Conservation (phyloP, 2,329 filamentous ascomycete genomes). For the Colletotrichum shisoi region DNA sequence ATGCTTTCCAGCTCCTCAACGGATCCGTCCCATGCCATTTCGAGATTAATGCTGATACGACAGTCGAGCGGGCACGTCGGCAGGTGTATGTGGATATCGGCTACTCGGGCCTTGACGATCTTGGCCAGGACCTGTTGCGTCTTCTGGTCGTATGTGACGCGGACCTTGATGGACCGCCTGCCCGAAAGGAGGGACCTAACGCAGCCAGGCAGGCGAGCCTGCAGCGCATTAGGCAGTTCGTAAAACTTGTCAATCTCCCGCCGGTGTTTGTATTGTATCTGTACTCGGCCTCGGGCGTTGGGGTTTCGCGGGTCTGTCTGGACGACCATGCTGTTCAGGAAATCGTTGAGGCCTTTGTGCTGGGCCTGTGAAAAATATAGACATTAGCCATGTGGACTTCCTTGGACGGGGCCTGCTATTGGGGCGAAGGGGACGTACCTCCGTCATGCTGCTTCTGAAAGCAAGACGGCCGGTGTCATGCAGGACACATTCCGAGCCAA, state of each 20-base stretch:
- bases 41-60: conserved; percentile 91
- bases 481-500: conserved; percentile 76
- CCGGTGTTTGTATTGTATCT: conserved; percentile 81
- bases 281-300: conserved; percentile 60
- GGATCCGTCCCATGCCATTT: conserved; percentile 83
- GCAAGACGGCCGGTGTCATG: conserved; percentile 66
- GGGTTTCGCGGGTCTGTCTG: conserved; percentile 65
- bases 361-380: conserved; percentile 64
- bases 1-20: conserved; percentile 62
- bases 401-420: too few species aligned
- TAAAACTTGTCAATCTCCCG: conserved; percentile 86
- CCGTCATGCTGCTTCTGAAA: conserved; percentile 90
- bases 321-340: conserved; percentile 74
- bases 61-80: conserved; percentile 83
- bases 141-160: conserved; percentile 79
- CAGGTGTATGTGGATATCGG: conserved; percentile 86
- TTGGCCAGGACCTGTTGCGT: conserved; percentile 75
- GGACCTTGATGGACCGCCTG: conserved; percentile 67
- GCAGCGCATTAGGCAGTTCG: conserved; percentile 69
- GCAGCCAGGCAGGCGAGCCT: conserved; percentile 69
- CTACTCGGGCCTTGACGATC: conserved; percentile 90
- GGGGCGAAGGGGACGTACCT: conserved; percentile 62
- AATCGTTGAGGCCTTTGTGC: conserved; percentile 84
- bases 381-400: conserved; percentile 1
- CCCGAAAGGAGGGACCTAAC: conserved; percentile 68